Base-by-base conservation (phyloP, 768 basidiomycete genomes). In the Kwoniella mangroviensis region DNA sequence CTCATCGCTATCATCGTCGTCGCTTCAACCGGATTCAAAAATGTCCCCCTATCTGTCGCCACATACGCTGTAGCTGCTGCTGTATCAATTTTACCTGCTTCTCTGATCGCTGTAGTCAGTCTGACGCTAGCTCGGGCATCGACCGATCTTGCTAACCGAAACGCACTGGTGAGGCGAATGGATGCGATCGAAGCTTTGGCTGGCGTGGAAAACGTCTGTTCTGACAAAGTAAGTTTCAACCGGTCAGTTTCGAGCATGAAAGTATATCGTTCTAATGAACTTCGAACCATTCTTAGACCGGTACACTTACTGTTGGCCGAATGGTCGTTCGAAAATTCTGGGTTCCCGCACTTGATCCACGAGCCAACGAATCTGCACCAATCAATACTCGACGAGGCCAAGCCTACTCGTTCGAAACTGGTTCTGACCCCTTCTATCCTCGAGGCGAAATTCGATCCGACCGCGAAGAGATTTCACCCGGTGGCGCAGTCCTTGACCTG, bases 141-240 rank as follows among this genome's bases (percentile, higher is more conserved):
- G 1, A 84, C 85, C 24, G 87, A 86, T 63, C 86, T 89, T 78
- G 86, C 86, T 4, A 82, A 82, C 58, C 82, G 86, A 45, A 85
- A 89, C 70, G 89, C 89, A 42, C 86, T 90, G 66, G 88, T 89
- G 17, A 85, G 88, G 42, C 86, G 88, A 63, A 85, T 90, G 70
- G 88, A 89, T 72, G 88, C 89, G 15, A 84, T 90, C 70, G 89
- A 90, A 76, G 88, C 86, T 60, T 77, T 90, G 51, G 88, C 88
- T 12, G 87, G 86, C 10, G 88, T 90, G 28, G 84, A 82, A 64
- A 75, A 86, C 59, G 77, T 86, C 63, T 90, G 89, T 77, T 88
- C 88, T 24, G 89, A 90, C 79, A 90, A 90, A 70, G 68, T 70
- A 58, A 69, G 67, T 63, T 12, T 43, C 24, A 6, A 43, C 13